Percentiles rank a stretch among this genome's conserved stretches.
Conservation (phyloP, 495 filamentous ascomycete species). For the Aspergillus carlsbadensis region DNA sequence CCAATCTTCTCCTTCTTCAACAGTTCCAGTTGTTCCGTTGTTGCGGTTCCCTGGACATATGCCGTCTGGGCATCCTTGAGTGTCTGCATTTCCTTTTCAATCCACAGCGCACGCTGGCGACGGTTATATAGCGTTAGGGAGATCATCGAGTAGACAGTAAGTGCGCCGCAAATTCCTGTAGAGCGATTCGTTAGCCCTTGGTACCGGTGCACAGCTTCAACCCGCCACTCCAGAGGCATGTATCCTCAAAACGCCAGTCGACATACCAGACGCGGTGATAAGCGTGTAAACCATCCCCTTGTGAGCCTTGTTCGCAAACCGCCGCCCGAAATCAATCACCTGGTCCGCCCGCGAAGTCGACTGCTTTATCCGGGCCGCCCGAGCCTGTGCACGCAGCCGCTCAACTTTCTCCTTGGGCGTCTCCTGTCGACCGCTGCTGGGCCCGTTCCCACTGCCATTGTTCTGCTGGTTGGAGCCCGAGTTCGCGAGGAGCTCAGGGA, state of each 20-base stretch:
- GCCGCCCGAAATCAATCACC: slow-evolving; percentile 64
- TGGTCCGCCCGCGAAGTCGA: slow-evolving; percentile 63
- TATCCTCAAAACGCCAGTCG: background rate
- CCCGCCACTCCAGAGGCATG: background rate
- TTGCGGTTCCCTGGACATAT: slow-evolving; percentile 61
- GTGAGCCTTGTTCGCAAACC: slow-evolving; percentile 82
- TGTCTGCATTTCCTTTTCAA: slow-evolving; percentile 60
- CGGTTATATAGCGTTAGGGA: slow-evolving; percentile 91
- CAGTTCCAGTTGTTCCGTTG: slow-evolving; percentile 45
- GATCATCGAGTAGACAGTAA: slow-evolving; percentile 75
- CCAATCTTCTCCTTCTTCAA: slow-evolving; percentile 62
- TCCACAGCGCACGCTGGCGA: slow-evolving; percentile 61
- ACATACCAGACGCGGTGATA: slow-evolving; percentile 77
- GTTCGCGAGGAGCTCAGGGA: slow-evolving; percentile 34
- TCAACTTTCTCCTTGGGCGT: slow-evolving; percentile 88
- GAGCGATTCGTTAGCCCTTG: background rate
- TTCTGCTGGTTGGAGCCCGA: slow-evolving; percentile 18
- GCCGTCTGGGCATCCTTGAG: slow-evolving; percentile 60
- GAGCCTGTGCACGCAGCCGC: slow-evolving; percentile 78
- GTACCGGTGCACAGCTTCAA: background rate
- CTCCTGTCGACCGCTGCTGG: slow-evolving; percentile 51
- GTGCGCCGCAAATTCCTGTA: slow-evolving; percentile 66
- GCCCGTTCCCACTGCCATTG: slow-evolving; percentile 22
- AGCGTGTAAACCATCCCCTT: slow-evolving; percentile 70
- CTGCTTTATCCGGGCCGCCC: slow-evolving; percentile 63